Conservation (phyloP, 78 protist species). For the Emiliania huxleyi region DNA sequence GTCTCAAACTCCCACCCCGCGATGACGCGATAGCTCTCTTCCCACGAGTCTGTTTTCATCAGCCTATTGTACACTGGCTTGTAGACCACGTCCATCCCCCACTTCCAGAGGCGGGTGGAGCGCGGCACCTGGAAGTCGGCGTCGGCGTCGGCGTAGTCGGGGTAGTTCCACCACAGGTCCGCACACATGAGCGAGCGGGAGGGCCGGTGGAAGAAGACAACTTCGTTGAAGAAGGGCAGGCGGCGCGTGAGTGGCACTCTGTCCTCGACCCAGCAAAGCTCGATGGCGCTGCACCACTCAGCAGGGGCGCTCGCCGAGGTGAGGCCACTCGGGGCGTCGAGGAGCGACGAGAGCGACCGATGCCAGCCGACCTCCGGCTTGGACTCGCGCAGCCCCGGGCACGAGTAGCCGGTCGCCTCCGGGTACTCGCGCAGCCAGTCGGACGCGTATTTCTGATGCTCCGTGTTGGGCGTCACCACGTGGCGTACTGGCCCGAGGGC, state of each 20-base stretch:
- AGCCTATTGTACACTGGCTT: neutral
- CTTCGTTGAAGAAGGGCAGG: constrained; percentile 14
- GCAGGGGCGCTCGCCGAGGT: neutral
- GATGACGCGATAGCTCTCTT: neutral
- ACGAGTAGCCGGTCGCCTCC: neutral
- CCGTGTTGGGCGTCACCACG: constrained; percentile 8
- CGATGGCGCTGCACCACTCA: neutral
- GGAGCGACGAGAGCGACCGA: neutral
- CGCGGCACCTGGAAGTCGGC: neutral
- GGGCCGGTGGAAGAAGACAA: neutral
- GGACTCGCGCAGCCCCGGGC: neutral
- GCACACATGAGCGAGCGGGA: neutral
- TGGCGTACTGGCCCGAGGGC: neutral
- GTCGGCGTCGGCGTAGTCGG: neutral
- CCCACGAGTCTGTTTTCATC: neutral
- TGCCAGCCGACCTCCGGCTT: constrained; percentile 10
- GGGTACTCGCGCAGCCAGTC: neutral
- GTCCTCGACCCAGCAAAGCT: neutral
- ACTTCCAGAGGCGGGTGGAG: neutral
- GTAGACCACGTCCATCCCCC: neutral
- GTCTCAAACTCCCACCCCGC: neutral
- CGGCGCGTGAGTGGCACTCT: neutral
- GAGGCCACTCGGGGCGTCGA: neutral
- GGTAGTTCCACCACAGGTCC: constrained; percentile 25
- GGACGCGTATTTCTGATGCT: neutral